These are phyloP conservation scores for Penicillium canariense DNA, from an alignment of 495 filamentous ascomycete genomes.

Conservation along the genomic window DNA sequence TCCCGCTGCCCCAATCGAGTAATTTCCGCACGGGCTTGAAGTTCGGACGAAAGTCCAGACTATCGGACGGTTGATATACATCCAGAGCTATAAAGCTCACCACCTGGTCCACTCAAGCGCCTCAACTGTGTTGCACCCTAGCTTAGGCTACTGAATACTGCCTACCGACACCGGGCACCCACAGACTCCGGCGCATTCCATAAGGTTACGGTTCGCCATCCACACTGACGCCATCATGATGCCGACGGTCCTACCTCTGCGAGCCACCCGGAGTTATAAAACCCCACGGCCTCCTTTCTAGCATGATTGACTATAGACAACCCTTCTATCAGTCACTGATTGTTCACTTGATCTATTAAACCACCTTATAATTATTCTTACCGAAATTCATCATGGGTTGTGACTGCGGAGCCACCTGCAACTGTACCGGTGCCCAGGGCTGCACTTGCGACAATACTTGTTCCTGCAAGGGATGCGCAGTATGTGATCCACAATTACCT, in stretches of 20 bases:
- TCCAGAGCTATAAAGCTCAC: background rate
- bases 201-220: background rate
- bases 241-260: slow-evolving; percentile 8
- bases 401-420: slow-evolving; percentile 39
- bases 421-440: slow-evolving; percentile 34
- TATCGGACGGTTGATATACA: background rate
- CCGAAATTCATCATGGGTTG: slow-evolving; percentile 33
- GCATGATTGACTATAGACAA: background rate
- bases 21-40: too few relatives aligned
- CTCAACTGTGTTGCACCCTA: background rate
- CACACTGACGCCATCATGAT: slow-evolving; percentile 32
- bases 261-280: too few relatives aligned
- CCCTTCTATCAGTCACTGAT: background rate
- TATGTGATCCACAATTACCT: slow-evolving; percentile 29
- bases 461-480: slow-evolving; percentile 47
- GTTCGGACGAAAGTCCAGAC: background rate
- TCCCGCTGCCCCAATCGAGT: too few relatives aligned
- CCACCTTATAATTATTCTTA: background rate
- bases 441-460: slow-evolving; percentile 42
- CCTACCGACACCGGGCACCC: too few relatives aligned
- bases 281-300: background rate
- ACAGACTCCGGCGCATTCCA: background rate
- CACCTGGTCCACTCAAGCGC: background rate
- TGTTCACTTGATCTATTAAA: background rate
- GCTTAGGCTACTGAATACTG: too few relatives aligned